phyloP scores from a whole-genome alignment of 768 basidiomycete species.

The Psilocybe subaeruginosa region DNA sequence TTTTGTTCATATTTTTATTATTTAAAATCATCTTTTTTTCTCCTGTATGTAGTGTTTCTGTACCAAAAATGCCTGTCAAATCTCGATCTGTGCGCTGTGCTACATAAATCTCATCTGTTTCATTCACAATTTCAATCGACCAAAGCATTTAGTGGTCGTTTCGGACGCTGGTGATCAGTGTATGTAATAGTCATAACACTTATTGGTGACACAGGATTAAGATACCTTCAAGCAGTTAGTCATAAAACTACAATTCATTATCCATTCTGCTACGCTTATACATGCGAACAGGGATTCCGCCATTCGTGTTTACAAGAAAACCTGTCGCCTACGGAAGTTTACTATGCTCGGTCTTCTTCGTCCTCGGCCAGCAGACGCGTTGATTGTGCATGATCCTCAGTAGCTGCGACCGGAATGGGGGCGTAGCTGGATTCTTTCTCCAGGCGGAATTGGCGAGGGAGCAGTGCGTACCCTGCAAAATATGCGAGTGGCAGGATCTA shows the following conservation, averaged over 20 bases:
- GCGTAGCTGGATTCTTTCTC: constrained; percentile 31
- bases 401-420: constrained; percentile 15
- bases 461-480: constrained; percentile 42
- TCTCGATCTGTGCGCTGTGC: background rate
- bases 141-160: too few relatives aligned
- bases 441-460: constrained; percentile 45
- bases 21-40: constrained; percentile 5
- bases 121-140: background rate
- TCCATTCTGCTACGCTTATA: too few relatives aligned
- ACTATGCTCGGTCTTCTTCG: constrained; percentile 4
- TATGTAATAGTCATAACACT: too few relatives aligned
- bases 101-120: background rate
- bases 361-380: constrained; percentile 23
- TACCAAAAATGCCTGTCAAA: constrained; percentile 1
- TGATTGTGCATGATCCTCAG: constrained; percentile 14
- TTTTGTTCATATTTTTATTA: constrained; percentile 10
- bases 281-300: too few relatives aligned
- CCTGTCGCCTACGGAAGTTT: too few relatives aligned
- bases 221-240: too few relatives aligned
- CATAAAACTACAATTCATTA: too few relatives aligned
- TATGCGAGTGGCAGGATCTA: constrained; percentile 49
- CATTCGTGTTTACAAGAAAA: background rate
- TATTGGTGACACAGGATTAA: too few relatives aligned
- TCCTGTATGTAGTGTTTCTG: constrained; percentile 2
- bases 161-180: too few relatives aligned